phyloP scores from a whole-genome alignment of 78 protist species.

The Planoprotostelium fungivorum region DNA sequence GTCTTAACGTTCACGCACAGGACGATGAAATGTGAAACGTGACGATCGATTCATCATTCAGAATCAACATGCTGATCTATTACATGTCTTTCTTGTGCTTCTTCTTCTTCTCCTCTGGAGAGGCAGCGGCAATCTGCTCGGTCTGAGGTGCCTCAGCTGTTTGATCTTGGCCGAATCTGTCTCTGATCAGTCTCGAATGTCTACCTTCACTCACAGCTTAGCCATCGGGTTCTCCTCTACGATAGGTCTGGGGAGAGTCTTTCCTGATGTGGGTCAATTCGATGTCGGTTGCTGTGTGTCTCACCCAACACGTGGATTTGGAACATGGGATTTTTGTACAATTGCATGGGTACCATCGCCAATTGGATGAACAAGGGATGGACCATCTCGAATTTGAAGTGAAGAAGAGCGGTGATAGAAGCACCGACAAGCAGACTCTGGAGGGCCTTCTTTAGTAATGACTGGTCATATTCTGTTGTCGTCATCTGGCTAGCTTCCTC shows the following conservation, averaged over 20 bases:
- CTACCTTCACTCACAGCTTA: background rate
- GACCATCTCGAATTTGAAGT: background rate
- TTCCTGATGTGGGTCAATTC: background rate
- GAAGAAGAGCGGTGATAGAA: background rate
- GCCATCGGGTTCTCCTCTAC: background rate
- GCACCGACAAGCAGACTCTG: background rate
- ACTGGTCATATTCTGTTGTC: background rate
- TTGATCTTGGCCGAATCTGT: background rate
- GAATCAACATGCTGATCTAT: too few relatives aligned
- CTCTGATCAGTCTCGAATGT: background rate
- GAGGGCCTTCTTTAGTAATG: background rate
- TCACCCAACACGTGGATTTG: background rate
- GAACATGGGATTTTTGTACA: background rate
- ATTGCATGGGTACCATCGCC: background rate
- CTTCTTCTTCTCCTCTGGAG: too few relatives aligned
- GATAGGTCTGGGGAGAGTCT: too few relatives aligned
- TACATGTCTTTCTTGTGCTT: too few relatives aligned
- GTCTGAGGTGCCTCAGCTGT: background rate
- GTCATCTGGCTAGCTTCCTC: background rate
- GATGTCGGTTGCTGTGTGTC: background rate
- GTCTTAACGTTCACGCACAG: too few relatives aligned
- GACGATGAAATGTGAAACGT: too few relatives aligned
- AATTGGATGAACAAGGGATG: background rate
- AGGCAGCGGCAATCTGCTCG: too few relatives aligned
- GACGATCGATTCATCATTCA: too few relatives aligned